A percentile compares a stretch with the other conserved stretches of the same genome.
phyloP scores from a whole-genome alignment of 2,329 filamentous ascomycete genomes.

The Zarea fungicola region DNA sequence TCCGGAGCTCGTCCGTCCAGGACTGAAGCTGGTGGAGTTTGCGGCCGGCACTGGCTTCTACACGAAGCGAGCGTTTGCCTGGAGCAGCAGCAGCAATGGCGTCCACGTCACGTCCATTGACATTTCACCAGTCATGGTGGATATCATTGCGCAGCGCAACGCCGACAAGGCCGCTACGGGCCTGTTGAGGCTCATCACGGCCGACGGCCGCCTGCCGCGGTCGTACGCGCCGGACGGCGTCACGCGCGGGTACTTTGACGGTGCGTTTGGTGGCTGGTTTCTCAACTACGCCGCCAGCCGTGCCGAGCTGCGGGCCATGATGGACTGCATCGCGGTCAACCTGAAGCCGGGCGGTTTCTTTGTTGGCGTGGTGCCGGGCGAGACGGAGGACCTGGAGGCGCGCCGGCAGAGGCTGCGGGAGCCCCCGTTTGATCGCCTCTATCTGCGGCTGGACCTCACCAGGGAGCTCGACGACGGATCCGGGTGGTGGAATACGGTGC shows the following conservation, averaged over 20 bases:
- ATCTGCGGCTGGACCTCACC: background rate
- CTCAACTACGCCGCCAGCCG: conserved; percentile 8
- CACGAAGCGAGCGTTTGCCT: conserved; percentile 1
- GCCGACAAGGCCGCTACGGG: background rate
- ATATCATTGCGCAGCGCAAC: background rate
- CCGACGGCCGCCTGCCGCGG: background rate
- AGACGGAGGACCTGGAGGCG: conserved; percentile 1
- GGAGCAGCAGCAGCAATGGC: background rate
- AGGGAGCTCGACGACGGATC: conserved; percentile 4
- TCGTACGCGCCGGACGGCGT: conserved; percentile 2
- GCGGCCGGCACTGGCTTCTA: conserved; percentile 9
- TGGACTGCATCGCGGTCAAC: conserved; percentile 8
- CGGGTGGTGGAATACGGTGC: background rate
- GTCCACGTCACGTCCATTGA: conserved; percentile 2
- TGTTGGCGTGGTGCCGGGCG: conserved; percentile 1
- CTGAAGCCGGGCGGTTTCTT: conserved; percentile 10
- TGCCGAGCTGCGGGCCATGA: conserved; percentile 3
- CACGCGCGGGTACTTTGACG: background rate
- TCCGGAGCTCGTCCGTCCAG: background rate
- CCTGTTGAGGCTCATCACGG: background rate
- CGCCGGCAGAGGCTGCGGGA: background rate
- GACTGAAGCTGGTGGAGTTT: conserved; percentile 1
- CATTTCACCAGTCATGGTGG: conserved; percentile 4
- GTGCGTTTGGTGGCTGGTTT: conserved; percentile 6
- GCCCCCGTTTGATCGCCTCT: background rate